phyloP scores from a whole-genome alignment of 2,329 filamentous ascomycete genomes.

The Pseudogymnoascus sp. region DNA sequence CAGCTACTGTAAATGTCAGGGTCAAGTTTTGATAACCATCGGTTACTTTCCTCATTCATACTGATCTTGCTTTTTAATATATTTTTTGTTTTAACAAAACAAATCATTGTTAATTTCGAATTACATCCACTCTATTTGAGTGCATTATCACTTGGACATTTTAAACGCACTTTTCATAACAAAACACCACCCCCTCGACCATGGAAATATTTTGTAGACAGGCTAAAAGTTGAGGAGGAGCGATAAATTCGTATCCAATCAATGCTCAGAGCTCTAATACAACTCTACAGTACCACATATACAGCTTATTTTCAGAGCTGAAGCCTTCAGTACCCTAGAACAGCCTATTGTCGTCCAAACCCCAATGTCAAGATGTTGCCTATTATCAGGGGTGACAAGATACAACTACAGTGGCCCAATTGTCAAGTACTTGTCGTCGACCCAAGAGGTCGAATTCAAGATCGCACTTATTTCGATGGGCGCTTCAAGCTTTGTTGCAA shows the following conservation, averaged over 20 bases:
- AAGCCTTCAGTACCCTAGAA: neutral
- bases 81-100: too few species aligned
- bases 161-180: too few species aligned
- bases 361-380: neutral
- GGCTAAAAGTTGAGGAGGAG: neutral
- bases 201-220: neutral
- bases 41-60: neutral
- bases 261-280: neutral
- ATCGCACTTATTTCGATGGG: conserved; percentile 27
- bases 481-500: neutral
- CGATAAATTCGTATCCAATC: neutral
- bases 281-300: neutral
- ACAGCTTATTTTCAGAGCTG: neutral
- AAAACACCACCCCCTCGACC: neutral
- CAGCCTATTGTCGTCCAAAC: neutral
- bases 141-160: too few species aligned
- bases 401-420: neutral
- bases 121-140: too few species aligned
- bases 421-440: conserved; percentile 28
- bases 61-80: neutral
- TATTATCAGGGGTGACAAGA: neutral
- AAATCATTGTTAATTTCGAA: too few species aligned
- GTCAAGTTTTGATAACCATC: neutral
- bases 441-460: conserved; percentile 34
- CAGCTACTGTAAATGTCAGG: neutral